Conservation (phyloP, 257 asterid genomes). For the Solanum piurae region DNA sequence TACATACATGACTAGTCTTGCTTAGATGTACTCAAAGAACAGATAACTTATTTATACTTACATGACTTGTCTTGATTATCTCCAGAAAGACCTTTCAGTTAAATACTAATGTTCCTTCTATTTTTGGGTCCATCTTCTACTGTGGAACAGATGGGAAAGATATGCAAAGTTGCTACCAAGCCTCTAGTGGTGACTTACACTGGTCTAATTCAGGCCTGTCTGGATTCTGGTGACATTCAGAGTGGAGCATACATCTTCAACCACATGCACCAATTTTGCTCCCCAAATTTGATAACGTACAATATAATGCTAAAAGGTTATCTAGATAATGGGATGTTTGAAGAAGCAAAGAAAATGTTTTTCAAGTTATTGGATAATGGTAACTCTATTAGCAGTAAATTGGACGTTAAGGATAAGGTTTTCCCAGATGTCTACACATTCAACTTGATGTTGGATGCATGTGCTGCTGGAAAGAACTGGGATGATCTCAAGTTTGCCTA, state of each 20-base stretch:
- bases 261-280: conserved; percentile 76
- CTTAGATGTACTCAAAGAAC: neutral
- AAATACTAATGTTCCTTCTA: neutral
- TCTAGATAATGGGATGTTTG: conserved; percentile 55
- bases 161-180: conserved; percentile 83
- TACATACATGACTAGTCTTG: neutral
- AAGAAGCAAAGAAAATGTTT: conserved; percentile 61
- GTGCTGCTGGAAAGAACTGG: conserved; percentile 53
- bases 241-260: conserved; percentile 52
- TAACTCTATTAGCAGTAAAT: conserved; percentile 18
- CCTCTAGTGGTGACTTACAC: conserved; percentile 98
- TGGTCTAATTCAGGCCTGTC: conserved; percentile 81
- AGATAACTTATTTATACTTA: neutral
- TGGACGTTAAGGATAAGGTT: conserved; percentile 36
- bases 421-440: conserved; percentile 74
- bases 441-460: conserved; percentile 79
- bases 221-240: conserved; percentile 49
- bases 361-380: conserved; percentile 43
- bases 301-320: conserved; percentile 80
- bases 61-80: neutral
- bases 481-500: conserved; percentile 71
- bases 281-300: conserved; percentile 69
- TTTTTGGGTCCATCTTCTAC: neutral
- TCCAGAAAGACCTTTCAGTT: neutral
- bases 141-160: conserved; percentile 57